phyloP scores from a whole-genome alignment of 192 early-diverging fungal species.

The Gorgonomyces haynaldii region DNA sequence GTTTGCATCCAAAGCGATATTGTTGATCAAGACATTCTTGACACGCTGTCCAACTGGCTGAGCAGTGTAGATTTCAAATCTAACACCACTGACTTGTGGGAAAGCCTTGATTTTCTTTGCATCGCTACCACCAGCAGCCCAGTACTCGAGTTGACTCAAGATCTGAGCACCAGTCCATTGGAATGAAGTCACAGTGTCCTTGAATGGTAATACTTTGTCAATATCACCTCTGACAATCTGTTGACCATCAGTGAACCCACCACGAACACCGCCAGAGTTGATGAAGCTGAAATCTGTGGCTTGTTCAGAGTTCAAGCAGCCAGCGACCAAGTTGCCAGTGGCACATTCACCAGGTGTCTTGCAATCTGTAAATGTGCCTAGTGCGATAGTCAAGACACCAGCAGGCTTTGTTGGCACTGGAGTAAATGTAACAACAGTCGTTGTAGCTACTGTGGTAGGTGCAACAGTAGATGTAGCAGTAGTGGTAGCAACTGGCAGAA shows the following conservation, averaged over 20 bases:
- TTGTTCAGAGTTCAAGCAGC: conserved; percentile 37
- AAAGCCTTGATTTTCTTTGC: conserved; percentile 27
- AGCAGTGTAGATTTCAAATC: conserved; percentile 10
- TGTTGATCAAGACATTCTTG: conserved; percentile 9
- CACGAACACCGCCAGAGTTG: conserved; percentile 55
- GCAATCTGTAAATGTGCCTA: no score
- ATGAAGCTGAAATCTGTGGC: conserved; percentile 35
- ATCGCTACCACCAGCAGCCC: conserved; percentile 16
- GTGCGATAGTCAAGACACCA: no score
- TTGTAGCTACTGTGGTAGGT: no score
- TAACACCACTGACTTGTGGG: conserved; percentile 50
- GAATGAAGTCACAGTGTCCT: conserved; percentile 34
- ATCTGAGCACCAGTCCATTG: conserved; percentile 41
- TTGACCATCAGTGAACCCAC: conserved; percentile 35
- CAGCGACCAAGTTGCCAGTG: conserved; percentile 52
- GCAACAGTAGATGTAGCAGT: no score
- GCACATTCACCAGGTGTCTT: no score
- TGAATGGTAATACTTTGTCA: conserved; percentile 49
- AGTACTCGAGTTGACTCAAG: conserved; percentile 33
- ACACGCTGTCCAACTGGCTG: conserved; percentile 7
- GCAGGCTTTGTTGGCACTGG: no score
- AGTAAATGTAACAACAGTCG: no score
- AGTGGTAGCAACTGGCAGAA: no score
- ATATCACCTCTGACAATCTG: conserved; percentile 47
- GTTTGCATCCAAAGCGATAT: conserved; percentile 22